phyloP scores from a whole-genome alignment of 192 early-diverging fungal species.

The Coemansia sp. region DNA sequence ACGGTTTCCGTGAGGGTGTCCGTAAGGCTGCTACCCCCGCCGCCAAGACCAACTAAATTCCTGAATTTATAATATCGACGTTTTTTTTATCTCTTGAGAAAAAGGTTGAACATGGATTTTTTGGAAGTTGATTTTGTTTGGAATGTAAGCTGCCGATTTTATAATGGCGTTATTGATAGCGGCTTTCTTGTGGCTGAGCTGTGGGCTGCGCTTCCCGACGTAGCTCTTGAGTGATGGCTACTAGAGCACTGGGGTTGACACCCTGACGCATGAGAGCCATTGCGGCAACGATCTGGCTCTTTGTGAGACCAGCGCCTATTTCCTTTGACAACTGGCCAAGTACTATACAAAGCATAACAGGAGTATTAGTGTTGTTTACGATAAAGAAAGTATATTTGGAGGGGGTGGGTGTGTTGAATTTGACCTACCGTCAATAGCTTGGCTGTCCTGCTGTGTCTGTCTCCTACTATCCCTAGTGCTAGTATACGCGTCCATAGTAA shows the following conservation, averaged over 20 bases:
- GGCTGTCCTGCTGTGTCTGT: background rate
- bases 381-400: background rate
- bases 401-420: background rate
- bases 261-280: slow-evolving; percentile 48
- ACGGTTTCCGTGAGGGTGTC: slow-evolving; percentile 91
- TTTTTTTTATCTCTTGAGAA: no score
- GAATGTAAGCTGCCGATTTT: background rate
- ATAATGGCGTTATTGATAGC: background rate
- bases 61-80: background rate
- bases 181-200: background rate
- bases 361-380: background rate
- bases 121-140: background rate
- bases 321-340: slow-evolving; percentile 41
- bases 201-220: slow-evolving; percentile 31
- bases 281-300: slow-evolving; percentile 44
- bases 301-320: slow-evolving; percentile 44
- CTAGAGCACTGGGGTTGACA: slow-evolving; percentile 47
- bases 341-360: slow-evolving; percentile 23
- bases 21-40: slow-evolving; percentile 21
- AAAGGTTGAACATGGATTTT: background rate
- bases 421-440: background rate
- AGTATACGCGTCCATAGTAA: slow-evolving; percentile 8
- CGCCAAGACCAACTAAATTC: slow-evolving; percentile 29
- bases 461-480: slow-evolving; percentile 4
- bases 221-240: slow-evolving; percentile 54